Conservation (phyloP, 306 rosid genomes). For the Styphnolobium japonicum region DNA sequence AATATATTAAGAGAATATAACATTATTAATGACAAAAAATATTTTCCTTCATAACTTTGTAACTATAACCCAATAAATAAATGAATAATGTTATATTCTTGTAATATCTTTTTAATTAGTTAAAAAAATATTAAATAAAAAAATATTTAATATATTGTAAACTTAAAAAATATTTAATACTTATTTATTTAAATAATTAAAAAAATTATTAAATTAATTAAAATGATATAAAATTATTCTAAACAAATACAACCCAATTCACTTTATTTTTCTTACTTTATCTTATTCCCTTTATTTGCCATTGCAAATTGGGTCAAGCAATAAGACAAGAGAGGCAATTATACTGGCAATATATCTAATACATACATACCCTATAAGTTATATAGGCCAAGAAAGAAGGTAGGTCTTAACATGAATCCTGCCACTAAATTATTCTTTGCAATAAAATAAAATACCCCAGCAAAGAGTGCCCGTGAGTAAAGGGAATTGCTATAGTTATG, state of each 20-base stretch:
- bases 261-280: background rate
- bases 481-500: too few relatives aligned
- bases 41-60: background rate
- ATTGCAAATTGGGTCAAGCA: background rate
- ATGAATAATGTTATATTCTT: too few relatives aligned
- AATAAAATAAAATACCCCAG: background rate
- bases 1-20: too few relatives aligned
- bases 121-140: too few relatives aligned
- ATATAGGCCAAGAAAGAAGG: background rate
- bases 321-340: background rate
- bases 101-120: too few relatives aligned
- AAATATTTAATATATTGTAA: too few relatives aligned
- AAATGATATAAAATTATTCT: too few relatives aligned
- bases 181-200: too few relatives aligned
- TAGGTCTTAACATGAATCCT: background rate
- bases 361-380: background rate
- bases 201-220: too few relatives aligned
- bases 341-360: background rate
- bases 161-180: too few relatives aligned
- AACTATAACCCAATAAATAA: background rate
- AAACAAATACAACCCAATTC: background rate
- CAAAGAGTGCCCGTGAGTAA: background rate
- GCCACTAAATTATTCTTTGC: background rate
- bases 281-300: background rate
- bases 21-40: too few relatives aligned